Base-by-base conservation (phyloP, 148 eudicot species). In the Gaultheria prostrata region DNA sequence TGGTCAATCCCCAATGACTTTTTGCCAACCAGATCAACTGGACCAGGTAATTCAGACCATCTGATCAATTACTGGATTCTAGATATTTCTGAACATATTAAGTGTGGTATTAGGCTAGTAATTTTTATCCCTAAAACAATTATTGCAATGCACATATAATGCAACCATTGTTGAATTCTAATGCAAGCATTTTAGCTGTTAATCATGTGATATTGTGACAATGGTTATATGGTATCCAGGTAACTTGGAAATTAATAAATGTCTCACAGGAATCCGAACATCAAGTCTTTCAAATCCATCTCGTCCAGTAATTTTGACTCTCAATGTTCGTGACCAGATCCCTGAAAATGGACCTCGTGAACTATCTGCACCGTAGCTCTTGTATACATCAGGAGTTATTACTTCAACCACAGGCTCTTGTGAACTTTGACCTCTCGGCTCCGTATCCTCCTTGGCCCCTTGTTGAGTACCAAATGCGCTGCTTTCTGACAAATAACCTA, bases 221-320 rank as follows among this genome's bases (percentile, higher is more conserved):
- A 30, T 18, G 28, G 49, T 78, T 28, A 45, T 49, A 83, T 49
- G 56, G 12, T 78, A 83, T 61, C 18, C 35, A 39, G 75, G 63
- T 63, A 9, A 46, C 9, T n/a, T 56, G 13, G 71, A 79, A 79
- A 72, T 6, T 30, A 63, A 48, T 8, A 10, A 33, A 79, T 82
- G 80, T 89, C 98, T 91, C 90, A 96, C 99, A 76, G 99, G 99
- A 83, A 96, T 91, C 54, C 93, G 87, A 74, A 94, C 90, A 84
- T 96, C 98, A 70, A 94, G 98, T 80, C 91, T 96, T 89, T 94
- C 97, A 87, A 86, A 82, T 80, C 98, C 98, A 87, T 96, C 94
- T 76, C 87, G 88, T 82, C 98, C 95, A 26, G 93, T 94, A 39
- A 96, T 94, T 87, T 84, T 94, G 80, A 96, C 88, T 88, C 99